Conservation (phyloP, 768 basidiomycete species). For the Lactarius pseudohatsudake region DNA sequence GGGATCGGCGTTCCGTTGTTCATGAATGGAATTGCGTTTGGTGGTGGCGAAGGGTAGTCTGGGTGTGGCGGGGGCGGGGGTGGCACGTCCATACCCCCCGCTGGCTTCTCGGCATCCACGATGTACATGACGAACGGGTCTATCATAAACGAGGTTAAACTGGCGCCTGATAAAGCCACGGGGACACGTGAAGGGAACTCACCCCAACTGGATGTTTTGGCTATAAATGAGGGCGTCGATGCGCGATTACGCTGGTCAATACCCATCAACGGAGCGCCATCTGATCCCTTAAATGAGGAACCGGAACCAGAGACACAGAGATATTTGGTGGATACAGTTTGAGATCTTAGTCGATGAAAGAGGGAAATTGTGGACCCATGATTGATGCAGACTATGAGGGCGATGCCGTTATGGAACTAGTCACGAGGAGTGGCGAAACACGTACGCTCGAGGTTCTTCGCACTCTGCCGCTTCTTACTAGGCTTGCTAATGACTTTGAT, state of each 20-base stretch:
- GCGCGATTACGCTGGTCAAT: constrained; percentile 67
- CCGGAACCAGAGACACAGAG: constrained; percentile 93
- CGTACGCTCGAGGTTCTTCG: constrained; percentile 90
- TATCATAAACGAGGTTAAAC: constrained; percentile 33
- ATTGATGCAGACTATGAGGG: constrained; percentile 77
- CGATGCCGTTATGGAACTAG: constrained; percentile 20
- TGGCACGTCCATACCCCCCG: constrained; percentile 71
- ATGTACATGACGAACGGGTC: constrained; percentile 98
- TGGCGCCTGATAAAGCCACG: constrained; percentile 28
- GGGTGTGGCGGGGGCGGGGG: constrained; percentile 81
- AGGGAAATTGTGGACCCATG: constrained; percentile 95
- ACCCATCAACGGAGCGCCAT: constrained; percentile 83
- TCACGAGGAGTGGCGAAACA: constrained; percentile 25
- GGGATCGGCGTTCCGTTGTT: constrained; percentile 84
- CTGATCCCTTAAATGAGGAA: constrained; percentile 90
- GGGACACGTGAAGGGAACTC: constrained; percentile 33
- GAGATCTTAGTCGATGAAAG: constrained; percentile 94
- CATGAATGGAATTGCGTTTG: constrained; percentile 84
- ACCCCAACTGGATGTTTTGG: constrained; percentile 90
- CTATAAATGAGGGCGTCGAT: constrained; percentile 84
- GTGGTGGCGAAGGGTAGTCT: constrained; percentile 89
- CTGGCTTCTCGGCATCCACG: constrained; percentile 86
- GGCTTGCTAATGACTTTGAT: constrained; percentile 99
- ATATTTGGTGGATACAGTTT: constrained; percentile 94
- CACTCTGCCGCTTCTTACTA: constrained; percentile 93